Conservation (phyloP, 441 rosid species). For the Lagerstroemia fauriei region DNA sequence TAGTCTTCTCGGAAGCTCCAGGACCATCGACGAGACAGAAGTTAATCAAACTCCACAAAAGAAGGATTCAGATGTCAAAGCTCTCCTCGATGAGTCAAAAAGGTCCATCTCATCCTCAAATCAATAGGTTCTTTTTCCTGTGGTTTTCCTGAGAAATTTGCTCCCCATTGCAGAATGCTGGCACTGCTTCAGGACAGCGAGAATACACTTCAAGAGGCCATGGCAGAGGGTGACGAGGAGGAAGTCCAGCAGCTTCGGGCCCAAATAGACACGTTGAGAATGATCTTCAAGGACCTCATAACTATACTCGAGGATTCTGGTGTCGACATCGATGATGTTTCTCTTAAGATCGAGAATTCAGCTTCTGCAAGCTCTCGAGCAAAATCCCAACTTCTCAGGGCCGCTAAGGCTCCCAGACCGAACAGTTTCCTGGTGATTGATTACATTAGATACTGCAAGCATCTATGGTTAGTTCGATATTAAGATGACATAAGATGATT, state of each 20-base stretch:
- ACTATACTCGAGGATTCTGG: too few relatives aligned
- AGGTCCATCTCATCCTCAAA: neutral
- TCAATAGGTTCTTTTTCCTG: neutral
- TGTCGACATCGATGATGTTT: neutral
- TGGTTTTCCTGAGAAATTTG: neutral
- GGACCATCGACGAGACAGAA: too few relatives aligned
- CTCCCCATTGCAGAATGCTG: conserved; percentile 1
- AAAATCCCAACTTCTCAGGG: neutral
- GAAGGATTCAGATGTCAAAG: neutral
- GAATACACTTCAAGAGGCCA: neutral
- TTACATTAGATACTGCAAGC: neutral
- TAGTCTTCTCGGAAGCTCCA: too few relatives aligned
- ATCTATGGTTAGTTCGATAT: neutral
- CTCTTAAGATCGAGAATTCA: neutral
- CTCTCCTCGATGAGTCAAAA: neutral
- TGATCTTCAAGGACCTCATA: neutral
- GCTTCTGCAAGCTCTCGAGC: neutral
- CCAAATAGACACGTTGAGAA: neutral
- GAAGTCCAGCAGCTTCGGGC: conserved; percentile 14
- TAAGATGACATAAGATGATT: neutral
- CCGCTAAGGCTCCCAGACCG: neutral
- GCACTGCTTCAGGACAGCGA: conserved; percentile 5
- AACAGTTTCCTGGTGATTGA: neutral
- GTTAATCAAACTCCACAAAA: too few relatives aligned
- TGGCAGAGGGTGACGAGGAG: neutral